Conservation (phyloP, 169 alveolate species). For the Plasmodium sp. region DNA sequence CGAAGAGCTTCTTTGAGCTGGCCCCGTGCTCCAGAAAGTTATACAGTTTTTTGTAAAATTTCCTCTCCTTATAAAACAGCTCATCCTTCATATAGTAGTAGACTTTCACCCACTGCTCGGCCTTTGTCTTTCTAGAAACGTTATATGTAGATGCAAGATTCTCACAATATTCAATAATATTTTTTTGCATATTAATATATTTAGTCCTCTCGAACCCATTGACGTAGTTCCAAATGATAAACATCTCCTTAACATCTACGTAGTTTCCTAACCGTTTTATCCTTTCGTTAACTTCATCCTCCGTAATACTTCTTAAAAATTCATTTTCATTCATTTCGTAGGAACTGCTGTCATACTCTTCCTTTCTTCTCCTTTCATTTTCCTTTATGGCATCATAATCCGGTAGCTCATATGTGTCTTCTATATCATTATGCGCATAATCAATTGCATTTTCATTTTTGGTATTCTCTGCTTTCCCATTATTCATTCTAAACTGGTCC, state of each 20-base stretch:
- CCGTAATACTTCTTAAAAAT: neutral
- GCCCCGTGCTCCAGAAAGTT: neutral
- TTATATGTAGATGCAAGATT: neutral
- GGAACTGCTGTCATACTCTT: neutral
- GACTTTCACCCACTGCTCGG: neutral
- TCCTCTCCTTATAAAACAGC: neutral
- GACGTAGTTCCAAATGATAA: constrained; percentile 15
- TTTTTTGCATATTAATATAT: constrained; percentile 4
- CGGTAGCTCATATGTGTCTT: neutral
- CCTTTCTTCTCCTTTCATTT: neutral
- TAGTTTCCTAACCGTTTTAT: neutral
- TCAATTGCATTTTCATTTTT: neutral
- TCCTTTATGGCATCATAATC: neutral
- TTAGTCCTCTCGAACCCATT: constrained; percentile 14
- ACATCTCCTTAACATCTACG: constrained; percentile 31
- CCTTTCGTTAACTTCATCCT: neutral
- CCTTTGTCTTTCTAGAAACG: neutral
- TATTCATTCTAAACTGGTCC: neutral
- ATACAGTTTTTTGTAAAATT: neutral
- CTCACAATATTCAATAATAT: constrained; percentile 13
- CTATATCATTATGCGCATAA: neutral
- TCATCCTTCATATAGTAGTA: constrained; percentile 8
- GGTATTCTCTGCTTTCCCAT: neutral
- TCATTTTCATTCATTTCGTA: neutral
- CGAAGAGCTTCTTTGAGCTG: neutral